These are phyloP conservation scores for Leishmania aethiopica DNA, from an alignment of 208 protist species.

Conservation along the genomic window DNA sequence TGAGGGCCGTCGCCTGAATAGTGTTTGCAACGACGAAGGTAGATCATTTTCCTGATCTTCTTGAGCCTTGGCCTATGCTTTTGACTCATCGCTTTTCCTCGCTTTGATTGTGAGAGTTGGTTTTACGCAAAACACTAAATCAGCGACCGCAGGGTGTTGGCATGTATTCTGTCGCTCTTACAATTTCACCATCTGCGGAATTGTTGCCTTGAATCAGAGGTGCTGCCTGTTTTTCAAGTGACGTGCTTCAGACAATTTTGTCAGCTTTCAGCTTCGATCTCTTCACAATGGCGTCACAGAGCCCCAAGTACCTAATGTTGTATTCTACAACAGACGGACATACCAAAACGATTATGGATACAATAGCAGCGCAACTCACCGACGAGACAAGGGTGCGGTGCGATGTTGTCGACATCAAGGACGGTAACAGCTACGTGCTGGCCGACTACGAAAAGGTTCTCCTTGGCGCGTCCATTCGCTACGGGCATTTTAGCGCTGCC, in stretches of 20 bases:
- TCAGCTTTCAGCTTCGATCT: neutral
- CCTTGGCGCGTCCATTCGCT: slow-evolving; percentile 24
- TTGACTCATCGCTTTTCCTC: neutral
- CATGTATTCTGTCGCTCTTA: neutral
- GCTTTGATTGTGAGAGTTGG: neutral
- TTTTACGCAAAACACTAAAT: neutral
- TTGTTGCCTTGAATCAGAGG: too few species aligned
- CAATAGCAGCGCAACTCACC: slow-evolving; percentile 8
- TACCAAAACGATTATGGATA: slow-evolving; percentile 21
- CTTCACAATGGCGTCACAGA: neutral
- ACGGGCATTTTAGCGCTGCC: slow-evolving; percentile 16
- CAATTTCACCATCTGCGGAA: neutral
- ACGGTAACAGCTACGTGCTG: neutral
- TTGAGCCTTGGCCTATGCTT: neutral
- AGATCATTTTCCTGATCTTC: neutral
- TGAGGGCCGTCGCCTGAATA: neutral
- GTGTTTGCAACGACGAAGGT: neutral
- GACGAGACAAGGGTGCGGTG: neutral
- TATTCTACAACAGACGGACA: slow-evolving; percentile 30
- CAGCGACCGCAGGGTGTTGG: neutral
- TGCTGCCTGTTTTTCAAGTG: neutral
- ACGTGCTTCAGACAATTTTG: neutral
- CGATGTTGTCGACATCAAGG: slow-evolving; percentile 14
- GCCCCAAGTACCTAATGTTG: slow-evolving; percentile 21
- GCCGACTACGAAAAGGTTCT: slow-evolving; percentile 25